Base-by-base conservation (phyloP, 148 eudicot species). In the Amaranthus palmeri region DNA sequence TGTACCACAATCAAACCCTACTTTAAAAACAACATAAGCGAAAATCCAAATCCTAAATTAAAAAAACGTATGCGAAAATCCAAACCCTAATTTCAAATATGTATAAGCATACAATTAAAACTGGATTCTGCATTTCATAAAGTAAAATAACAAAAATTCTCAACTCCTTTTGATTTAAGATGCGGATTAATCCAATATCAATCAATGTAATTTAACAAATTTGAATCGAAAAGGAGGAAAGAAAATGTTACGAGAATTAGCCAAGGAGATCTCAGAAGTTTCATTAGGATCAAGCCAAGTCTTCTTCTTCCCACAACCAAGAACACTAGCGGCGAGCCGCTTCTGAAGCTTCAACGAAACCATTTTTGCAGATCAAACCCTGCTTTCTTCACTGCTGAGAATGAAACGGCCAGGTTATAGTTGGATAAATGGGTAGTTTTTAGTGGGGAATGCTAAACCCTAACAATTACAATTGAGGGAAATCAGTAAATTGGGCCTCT, bases 201-300 rank as follows among this genome's bases (percentile, higher is more conserved):
- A 25, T 2, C 36, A 25, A 25, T 25, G 36, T 17, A 54, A 48
- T 4, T 7, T 4, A 69, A 10, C 10, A 2, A 47, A 2, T 58
- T 8, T 25, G 7, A 51, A 25, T 7, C 48, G 25, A 61, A 4
- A 67, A n/a, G 67, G 73, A 53, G 65, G 54, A 75, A 36, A 40
- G 58, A 55, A 57, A 25, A 25, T 25, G 4, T 66, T 86, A 86
- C 89, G 76, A 67, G 87, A 82, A 70, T 86, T 86, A 54, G 89
- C 89, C 84, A 84, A 79, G 76, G 89, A 86, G 75, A 86, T 86
- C 71, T 86, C 89, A 72, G 54, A 79, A 79, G 36, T 52, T 48
- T 85, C 88, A 75, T 85, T 85, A 42, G 88, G 88, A 15, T 86
- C 89, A 53, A 83, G 87, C 87, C 89, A 86, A 51, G 80, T 81